Conservation (phyloP, 2,329 filamentous ascomycete species). For the Penicillium sp. region DNA sequence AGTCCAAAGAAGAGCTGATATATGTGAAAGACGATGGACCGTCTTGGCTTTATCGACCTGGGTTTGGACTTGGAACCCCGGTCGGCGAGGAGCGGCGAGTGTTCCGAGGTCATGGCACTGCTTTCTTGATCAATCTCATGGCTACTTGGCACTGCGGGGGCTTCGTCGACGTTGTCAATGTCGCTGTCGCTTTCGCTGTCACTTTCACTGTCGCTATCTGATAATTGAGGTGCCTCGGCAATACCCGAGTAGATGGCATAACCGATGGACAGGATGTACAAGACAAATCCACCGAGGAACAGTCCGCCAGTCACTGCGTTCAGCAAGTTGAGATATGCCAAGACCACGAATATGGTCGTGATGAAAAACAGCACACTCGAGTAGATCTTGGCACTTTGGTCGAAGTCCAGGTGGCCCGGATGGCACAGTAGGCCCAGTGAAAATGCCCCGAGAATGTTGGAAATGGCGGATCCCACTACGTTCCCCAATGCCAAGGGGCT, state of each 20-base stretch:
- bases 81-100: conserved; percentile 16
- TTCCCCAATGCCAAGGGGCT: conserved; percentile 50
- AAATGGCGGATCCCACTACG: conserved; percentile 49
- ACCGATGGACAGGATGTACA: conserved; percentile 42
- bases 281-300: conserved; percentile 39
- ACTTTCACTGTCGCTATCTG: conserved; percentile 40
- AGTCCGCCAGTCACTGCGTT: conserved; percentile 34
- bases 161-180: not conserved
- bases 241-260: conserved; percentile 44
- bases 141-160: too few relatives aligned
- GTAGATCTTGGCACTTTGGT: conserved; percentile 47
- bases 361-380: conserved; percentile 38
- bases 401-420: conserved; percentile 35
- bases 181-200: conserved; percentile 11
- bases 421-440: conserved; percentile 47
- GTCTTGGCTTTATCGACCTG: conserved; percentile 11
- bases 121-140: conserved; percentile 1
- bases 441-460: conserved; percentile 53
- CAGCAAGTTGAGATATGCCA: conserved; percentile 32
- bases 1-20: conserved; percentile 42
- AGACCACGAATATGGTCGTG: conserved; percentile 35
- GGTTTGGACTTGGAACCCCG: not conserved
- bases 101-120: conserved; percentile 7
- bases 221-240: conserved; percentile 38
- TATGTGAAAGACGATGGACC: conserved; percentile 35